These are phyloP conservation scores for Suillus bovinus DNA, from an alignment of 768 basidiomycete genomes.

Conservation along the genomic window DNA sequence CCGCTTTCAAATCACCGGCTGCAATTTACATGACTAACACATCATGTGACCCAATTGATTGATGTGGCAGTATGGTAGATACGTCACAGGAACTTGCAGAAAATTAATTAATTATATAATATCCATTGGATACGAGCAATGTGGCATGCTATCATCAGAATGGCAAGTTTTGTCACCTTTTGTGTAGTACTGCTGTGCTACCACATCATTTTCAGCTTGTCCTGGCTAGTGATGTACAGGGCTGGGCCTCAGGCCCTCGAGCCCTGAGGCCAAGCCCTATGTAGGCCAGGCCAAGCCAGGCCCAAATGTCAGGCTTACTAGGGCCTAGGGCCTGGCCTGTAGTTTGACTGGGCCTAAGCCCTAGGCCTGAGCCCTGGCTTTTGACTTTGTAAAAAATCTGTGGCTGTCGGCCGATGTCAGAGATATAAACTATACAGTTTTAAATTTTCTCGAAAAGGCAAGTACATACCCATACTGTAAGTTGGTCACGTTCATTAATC, in stretches of 20 bases:
- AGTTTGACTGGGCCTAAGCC: conserved; percentile 2
- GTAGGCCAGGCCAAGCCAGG: background rate
- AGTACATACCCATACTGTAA: background rate
- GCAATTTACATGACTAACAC: no score
- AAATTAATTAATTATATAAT: no score
- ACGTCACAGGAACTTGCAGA: no score
- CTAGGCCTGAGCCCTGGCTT: background rate
- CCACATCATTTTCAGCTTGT: no score
- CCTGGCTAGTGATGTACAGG: conserved; percentile 6
- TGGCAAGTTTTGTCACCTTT: no score
- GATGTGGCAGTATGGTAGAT: no score
- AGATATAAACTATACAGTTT: background rate
- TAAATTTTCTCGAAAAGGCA: background rate
- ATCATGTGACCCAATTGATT: no score
- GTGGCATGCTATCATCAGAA: no score
- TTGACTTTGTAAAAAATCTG: background rate
- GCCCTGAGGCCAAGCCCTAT: conserved; percentile 1
- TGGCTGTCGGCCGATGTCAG: background rate
- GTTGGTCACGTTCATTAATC: background rate
- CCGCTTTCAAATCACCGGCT: no score
- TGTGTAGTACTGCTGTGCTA: no score
- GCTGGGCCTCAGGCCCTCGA: conserved; percentile 4
- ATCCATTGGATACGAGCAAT: no score
- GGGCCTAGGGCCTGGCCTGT: conserved; percentile 7
- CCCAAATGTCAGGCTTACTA: background rate